Conservation (phyloP, 805 yeast genomes). For the Priceomyces haplophilus region DNA sequence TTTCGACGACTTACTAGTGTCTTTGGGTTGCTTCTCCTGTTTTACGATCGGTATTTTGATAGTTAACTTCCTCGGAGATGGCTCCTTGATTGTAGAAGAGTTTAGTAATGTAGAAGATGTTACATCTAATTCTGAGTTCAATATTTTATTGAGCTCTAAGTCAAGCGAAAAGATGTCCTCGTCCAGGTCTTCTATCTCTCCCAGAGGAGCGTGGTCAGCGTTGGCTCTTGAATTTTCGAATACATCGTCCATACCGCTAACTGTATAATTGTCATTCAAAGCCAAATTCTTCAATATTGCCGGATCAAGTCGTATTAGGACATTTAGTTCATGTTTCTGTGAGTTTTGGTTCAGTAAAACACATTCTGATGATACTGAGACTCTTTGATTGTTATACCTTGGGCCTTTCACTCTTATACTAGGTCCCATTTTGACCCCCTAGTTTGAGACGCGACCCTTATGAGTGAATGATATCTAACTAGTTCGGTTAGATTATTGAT, state of each 20-base stretch:
- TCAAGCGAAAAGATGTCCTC: slow-evolving; percentile 17
- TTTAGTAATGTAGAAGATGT: not conserved
- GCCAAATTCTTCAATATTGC: slow-evolving; percentile 4
- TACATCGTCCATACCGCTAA: not conserved
- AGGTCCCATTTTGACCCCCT: slow-evolving; percentile 8
- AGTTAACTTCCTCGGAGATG: not conserved
- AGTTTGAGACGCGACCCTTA: not conserved
- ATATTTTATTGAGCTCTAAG: slow-evolving; percentile 16
- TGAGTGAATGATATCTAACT: not conserved
- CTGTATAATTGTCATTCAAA: not conserved
- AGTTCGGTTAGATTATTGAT: not conserved
- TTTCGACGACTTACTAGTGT: not conserved
- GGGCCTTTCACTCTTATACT: slow-evolving; percentile 12
- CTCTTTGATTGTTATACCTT: slow-evolving; percentile 7
- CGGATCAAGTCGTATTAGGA: slow-evolving; percentile 11
- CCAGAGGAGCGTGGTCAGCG: slow-evolving; percentile 2
- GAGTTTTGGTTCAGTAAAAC: slow-evolving; percentile 5
- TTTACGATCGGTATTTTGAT: not conserved
- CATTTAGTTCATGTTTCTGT: slow-evolving; percentile 7
- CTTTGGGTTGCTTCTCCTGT: not conserved
- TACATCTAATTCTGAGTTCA: not conserved
- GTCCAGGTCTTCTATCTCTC: slow-evolving; percentile 10
- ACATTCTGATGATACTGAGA: slow-evolving; percentile 6
- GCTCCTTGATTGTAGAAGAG: slow-evolving; percentile 5
- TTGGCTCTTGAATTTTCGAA: not conserved